phyloP scores from a whole-genome alignment of 2,329 filamentous ascomycete species.

The Aspergillus latus region DNA sequence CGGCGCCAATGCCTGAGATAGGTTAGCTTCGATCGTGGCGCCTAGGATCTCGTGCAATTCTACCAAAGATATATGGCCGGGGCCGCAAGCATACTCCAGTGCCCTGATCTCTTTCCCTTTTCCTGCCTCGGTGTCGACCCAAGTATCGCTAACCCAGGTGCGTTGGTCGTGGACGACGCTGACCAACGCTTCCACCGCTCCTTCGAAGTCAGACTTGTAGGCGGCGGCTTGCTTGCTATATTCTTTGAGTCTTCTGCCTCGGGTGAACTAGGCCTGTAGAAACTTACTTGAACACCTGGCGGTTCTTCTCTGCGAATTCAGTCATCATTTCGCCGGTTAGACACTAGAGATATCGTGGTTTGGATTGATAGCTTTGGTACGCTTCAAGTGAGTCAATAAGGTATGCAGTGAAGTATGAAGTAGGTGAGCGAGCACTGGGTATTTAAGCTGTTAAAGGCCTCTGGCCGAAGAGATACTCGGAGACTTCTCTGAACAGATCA shows the following conservation, averaged over 20 bases:
- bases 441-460: neutral
- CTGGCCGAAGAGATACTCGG: neutral
- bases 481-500: constrained; percentile 1
- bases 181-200: constrained; percentile 5
- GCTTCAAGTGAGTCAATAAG: neutral
- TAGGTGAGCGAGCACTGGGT: neutral
- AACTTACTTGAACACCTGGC: constrained; percentile 11
- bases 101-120: constrained; percentile 48
- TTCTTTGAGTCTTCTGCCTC: neutral
- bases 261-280: neutral
- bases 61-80: constrained; percentile 65
- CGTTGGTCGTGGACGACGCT: constrained; percentile 35
- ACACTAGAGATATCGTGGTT: neutral
- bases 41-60: constrained; percentile 26
- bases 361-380: neutral
- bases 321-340: constrained; percentile 1
- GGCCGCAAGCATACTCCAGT: constrained; percentile 76
- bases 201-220: constrained; percentile 3
- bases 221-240: constrained; percentile 7
- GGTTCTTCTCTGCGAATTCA: constrained; percentile 12
- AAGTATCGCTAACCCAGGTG: constrained; percentile 63
- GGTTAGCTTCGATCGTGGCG: constrained; percentile 2
- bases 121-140: constrained; percentile 38
- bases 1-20: constrained; percentile 55
- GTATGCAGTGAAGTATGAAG: neutral